phyloP scores from a whole-genome alignment of 129 eudicot genomes.

The Chrysanthemum makinoi region DNA sequence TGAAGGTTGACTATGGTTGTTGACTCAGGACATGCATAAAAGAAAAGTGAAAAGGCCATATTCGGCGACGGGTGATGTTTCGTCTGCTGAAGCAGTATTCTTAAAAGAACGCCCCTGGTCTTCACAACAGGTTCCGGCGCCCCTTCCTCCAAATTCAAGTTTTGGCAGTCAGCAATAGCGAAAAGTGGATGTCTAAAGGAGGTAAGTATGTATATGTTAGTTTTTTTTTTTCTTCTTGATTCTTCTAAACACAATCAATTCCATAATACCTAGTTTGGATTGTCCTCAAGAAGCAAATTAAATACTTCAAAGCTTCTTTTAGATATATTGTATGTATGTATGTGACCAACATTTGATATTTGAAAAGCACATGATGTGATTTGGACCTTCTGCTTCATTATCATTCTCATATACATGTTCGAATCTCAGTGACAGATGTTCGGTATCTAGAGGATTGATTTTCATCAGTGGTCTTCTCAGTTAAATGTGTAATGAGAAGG shows the following conservation, averaged over 20 bases:
- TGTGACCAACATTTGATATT: neutral
- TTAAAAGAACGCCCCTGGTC: conserved; percentile 46
- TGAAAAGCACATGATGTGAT: neutral
- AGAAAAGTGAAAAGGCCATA: conserved; percentile 85
- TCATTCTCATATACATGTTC: neutral
- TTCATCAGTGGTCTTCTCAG: neutral
- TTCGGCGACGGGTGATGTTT: conserved; percentile 49
- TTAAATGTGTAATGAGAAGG: conserved; percentile 6
- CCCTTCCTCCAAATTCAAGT: conserved; percentile 55
- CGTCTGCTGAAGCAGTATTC: conserved; percentile 44
- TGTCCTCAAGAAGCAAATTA: neutral
- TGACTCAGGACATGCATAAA: conserved; percentile 48
- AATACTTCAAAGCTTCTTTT: neutral
- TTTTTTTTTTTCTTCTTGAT: neutral
- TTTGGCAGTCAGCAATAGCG: conserved; percentile 50
- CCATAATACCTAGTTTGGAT: no score
- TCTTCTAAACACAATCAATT: neutral
- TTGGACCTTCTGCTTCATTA: neutral
- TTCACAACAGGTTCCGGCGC: conserved; percentile 64
- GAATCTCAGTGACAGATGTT: neutral
- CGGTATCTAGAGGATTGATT: neutral
- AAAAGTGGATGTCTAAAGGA: conserved; percentile 2
- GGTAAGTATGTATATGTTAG: conserved; percentile 11
- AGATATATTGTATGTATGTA: neutral
- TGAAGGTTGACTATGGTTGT: conserved; percentile 17